Conservation (phyloP, 2,329 filamentous ascomycete genomes). For the Pyricularia sp. region DNA sequence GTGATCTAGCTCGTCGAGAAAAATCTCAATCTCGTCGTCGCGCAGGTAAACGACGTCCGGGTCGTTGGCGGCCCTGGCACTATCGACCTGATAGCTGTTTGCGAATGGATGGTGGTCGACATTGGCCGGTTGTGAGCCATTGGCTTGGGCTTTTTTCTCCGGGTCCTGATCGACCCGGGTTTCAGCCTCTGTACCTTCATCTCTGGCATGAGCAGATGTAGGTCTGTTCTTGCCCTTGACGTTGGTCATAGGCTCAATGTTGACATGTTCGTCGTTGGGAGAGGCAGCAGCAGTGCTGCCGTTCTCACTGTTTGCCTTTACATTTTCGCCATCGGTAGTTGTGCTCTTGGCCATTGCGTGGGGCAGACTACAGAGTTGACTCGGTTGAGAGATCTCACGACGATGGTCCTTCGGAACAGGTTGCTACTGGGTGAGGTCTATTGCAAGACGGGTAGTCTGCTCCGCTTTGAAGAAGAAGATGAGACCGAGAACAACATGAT, state of each 20-base stretch:
- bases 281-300: not conserved
- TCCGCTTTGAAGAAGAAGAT: not conserved
- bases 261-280: not conserved
- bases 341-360: not conserved
- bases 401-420: not conserved
- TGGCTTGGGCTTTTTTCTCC: not conserved
- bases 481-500: not conserved
- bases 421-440: not conserved
- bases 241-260: not conserved
- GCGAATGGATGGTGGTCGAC: not conserved
- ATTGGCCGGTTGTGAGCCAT: not conserved
- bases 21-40: conserved; percentile 36
- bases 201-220: not conserved
- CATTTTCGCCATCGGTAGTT: not conserved
- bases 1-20: conserved; percentile 38
- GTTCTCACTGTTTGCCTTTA: not conserved
- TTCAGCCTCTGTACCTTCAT: not conserved
- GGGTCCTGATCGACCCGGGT: not conserved
- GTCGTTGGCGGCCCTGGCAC: not conserved
- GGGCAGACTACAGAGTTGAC: not conserved
- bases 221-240: not conserved
- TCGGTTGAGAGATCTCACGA: not conserved
- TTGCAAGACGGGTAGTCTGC: not conserved
- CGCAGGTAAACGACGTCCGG: conserved; percentile 21
- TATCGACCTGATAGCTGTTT: not conserved